Conservation (phyloP, 305 asterid species). For the Fraxinus sp. region DNA sequence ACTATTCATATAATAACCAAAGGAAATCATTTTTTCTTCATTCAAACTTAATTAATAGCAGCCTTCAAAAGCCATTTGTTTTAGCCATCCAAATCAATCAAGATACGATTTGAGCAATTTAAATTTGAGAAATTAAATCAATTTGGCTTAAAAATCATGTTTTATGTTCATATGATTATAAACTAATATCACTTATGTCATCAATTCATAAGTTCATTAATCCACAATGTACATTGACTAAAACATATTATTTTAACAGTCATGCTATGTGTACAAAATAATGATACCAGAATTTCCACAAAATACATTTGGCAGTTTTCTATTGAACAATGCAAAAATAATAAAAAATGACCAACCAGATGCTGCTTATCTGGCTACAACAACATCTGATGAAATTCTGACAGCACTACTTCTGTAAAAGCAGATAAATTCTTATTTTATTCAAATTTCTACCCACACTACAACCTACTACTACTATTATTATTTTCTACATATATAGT, state of each 20-base stretch:
- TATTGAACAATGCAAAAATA: neutral
- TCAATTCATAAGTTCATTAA: neutral
- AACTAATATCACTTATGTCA: neutral
- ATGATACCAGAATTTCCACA: too few species aligned
- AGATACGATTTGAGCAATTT: neutral
- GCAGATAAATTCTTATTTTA: too few species aligned
- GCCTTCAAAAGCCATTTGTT: neutral
- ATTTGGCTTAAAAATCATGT: neutral
- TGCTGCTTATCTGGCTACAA: neutral
- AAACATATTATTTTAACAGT: neutral
- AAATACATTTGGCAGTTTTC: neutral
- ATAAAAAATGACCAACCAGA: too few species aligned
- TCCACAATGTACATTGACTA: neutral
- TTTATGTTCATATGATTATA: neutral
- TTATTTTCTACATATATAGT: neutral
- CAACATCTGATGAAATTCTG: neutral
- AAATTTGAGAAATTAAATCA: neutral
- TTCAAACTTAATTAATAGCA: neutral
- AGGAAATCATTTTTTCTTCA: neutral
- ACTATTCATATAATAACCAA: neutral
- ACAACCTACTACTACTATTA: neutral
- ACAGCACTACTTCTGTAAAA: neutral
- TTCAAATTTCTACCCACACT: neutral
- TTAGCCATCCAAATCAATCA: neutral
- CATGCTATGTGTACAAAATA: neutral